Evolutionary conservation across 176 grass and related monocot species (phyloP).

Genomic region (Pontederia paniculata): DNA sequence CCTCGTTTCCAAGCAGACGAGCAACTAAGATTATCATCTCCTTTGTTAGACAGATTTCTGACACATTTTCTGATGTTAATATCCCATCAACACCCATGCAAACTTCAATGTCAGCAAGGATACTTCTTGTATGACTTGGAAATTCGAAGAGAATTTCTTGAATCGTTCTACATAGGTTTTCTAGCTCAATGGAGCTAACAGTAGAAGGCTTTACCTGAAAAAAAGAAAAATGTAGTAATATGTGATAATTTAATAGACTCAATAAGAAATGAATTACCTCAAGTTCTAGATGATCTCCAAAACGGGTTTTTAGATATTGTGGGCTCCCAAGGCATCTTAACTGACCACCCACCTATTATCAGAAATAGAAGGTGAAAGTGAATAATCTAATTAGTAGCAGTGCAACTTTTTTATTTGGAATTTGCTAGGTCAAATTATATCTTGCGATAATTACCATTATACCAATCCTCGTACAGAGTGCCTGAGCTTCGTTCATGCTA

Average conservation of each 20-base stretch:
- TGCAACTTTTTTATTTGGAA: background rate
- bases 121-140: constrained; percentile 20
- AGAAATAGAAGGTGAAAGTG: background rate
- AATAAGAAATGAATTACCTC: constrained; percentile 22
- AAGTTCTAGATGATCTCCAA: constrained; percentile 43
- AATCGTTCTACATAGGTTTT: constrained; percentile 29
- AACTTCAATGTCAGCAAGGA: constrained; percentile 25
- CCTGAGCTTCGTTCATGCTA: constrained; percentile 53
- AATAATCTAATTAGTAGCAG: background rate
- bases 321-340: constrained; percentile 39
- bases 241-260: background rate
- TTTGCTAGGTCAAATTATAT: background rate
- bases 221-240: background rate
- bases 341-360: constrained; percentile 23
- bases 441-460: constrained; percentile 29
- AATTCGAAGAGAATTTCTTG: constrained; percentile 25
- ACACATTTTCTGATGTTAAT: constrained; percentile 6
- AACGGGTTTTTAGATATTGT: constrained; percentile 42
- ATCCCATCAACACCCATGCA: constrained; percentile 22
- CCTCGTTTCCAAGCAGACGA: constrained; percentile 26
- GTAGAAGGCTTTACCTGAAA: constrained; percentile 35
- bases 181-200: constrained; percentile 28
- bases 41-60: constrained; percentile 34
- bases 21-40: constrained; percentile 28
- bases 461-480: constrained; percentile 38